Base-by-base conservation (phyloP, 2,329 filamentous ascomycete genomes). In the Ceratocystis eucalypticola region DNA sequence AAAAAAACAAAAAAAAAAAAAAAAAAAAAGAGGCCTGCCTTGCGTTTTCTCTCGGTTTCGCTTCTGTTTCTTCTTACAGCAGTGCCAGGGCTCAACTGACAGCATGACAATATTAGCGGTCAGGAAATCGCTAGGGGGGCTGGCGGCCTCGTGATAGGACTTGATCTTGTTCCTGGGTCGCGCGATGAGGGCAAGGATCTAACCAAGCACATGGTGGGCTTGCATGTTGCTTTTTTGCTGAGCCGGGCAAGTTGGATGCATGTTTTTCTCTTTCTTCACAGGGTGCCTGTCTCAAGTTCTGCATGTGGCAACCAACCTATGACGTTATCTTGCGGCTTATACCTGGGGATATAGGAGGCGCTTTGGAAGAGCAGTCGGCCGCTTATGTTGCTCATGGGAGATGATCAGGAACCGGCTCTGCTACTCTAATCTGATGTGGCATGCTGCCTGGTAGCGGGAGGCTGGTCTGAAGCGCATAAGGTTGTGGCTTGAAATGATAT, bases 91-190 rank as follows among this genome's bases (percentile, higher is more conserved):
- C 17, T 22, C 3, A 59, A n/a, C 37, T 33, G 25, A 30, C 55
- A 28, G n/a, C 33, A 59, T 37, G 25, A n/a, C 55, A 28, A 20
- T 59, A 59, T 37, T 59, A 37, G 55, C 55, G 55, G 55, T 59
- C 55, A 59, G 33, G 55, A 33, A 20, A 37, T 37, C 28, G 25
- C 55, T 33, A 37, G 25, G 55, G 53, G 28, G 30, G 25, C 8
- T 59, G 17, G 55, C 55, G 55, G 55, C 55, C 55, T 59, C 17
- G 55, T 59, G 12, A 59, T 59, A 15, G 28, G 55, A 37, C 28
- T 59, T n/a, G n/a, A 59, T 20, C n/a, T 22, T 37, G 55, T 37
- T n/a, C 25, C 30, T 59, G 25, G 5, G 10, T 8, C 33, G 12
- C 5, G 33, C 17, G 33, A 25, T 30, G 5, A 59, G 28, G 12